phyloP scores from a whole-genome alignment of 495 filamentous ascomycete species.

The Penicillium atrosanguineum region DNA sequence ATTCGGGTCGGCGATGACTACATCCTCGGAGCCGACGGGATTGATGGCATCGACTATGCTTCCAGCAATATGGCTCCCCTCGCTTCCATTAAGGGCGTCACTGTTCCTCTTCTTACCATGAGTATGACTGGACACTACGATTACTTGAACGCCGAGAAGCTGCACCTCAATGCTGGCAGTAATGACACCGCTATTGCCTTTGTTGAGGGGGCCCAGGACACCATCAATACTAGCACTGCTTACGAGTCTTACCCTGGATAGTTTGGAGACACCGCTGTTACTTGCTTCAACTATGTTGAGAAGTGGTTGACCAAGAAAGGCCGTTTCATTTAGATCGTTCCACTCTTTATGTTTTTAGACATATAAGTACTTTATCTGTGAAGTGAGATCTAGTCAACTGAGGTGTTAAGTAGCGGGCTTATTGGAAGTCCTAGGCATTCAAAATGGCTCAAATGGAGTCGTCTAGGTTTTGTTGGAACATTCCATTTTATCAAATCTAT shows the following conservation, averaged over 20 bases:
- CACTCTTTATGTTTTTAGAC: too few species aligned
- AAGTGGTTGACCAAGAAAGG: background rate
- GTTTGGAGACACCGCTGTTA: conserved; percentile 4
- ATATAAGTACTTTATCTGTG: too few species aligned
- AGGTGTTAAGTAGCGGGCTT: too few species aligned
- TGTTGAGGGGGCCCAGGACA: conserved; percentile 12
- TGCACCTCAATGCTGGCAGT: conserved; percentile 7
- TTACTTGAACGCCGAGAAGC: conserved; percentile 15
- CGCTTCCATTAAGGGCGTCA: background rate
- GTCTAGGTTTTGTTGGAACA: too few species aligned
- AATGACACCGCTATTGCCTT: conserved; percentile 11
- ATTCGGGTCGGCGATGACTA: conserved; percentile 7
- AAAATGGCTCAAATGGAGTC: too few species aligned
- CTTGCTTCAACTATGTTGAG: conserved; percentile 1
- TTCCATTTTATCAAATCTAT: too few species aligned
- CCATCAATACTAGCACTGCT: conserved; percentile 8
- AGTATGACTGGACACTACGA: conserved; percentile 16
- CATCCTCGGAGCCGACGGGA: background rate
- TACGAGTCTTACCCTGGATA: conserved; percentile 13
- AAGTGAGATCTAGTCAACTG: too few species aligned
- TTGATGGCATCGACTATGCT: conserved; percentile 7
- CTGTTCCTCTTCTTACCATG: conserved; percentile 12
- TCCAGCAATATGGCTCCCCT: conserved; percentile 7
- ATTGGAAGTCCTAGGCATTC: too few species aligned
- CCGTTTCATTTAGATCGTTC: background rate